Evolutionary conservation across 202 grass and related monocot genomes (phyloP).

Genomic region (Digitaria exilis): DNA sequence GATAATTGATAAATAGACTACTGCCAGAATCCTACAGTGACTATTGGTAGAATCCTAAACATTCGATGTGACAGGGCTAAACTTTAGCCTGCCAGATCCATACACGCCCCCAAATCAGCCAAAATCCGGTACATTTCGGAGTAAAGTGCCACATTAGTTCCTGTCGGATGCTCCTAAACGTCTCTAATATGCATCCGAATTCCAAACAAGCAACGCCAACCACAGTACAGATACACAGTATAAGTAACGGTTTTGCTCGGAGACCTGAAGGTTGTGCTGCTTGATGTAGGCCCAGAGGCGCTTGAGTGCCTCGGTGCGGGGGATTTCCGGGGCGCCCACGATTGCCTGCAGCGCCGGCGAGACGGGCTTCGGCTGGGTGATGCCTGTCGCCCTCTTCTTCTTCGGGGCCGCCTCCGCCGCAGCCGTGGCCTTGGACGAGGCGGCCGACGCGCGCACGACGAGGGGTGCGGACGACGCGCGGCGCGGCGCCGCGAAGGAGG

Average conservation of each 20-base stretch:
- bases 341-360: constrained; percentile 66
- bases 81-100: too few species aligned
- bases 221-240: constrained; percentile 3
- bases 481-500: constrained; percentile 21
- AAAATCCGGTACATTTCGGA: neutral
- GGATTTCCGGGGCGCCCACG: constrained; percentile 57
- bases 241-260: neutral
- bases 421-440: constrained; percentile 32
- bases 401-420: constrained; percentile 31
- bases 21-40: neutral
- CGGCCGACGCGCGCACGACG: constrained; percentile 29
- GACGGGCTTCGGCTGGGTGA: constrained; percentile 63
- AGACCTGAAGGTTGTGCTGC: constrained; percentile 73
- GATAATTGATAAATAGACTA: neutral
- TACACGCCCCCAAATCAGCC: too few species aligned
- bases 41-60: neutral
- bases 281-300: constrained; percentile 84
- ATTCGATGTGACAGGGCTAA: too few species aligned
- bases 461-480: neutral
- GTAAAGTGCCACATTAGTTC: neutral
- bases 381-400: constrained; percentile 59
- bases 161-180: neutral
- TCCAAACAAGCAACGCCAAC: neutral
- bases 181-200: neutral
- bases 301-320: constrained; percentile 82